These are phyloP conservation scores for Hamamelis virginiana DNA, from an alignment of 164 flowering plant species.

Conservation along the genomic window DNA sequence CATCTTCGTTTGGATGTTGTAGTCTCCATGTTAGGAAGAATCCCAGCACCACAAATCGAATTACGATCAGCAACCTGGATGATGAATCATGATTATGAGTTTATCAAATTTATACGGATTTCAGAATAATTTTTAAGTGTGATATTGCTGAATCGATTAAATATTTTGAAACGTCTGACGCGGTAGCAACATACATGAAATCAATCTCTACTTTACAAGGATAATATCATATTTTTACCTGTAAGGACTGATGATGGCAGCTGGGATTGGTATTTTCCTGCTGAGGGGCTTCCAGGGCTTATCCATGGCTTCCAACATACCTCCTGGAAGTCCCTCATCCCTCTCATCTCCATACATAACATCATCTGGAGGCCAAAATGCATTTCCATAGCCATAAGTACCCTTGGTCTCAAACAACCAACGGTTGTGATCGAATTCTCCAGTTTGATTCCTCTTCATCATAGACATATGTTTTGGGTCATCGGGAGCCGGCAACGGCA, in stretches of 20 bases:
- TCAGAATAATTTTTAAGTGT: too few relatives aligned
- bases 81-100: not conserved
- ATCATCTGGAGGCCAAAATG: conserved; percentile 61
- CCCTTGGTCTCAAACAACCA: conserved; percentile 85
- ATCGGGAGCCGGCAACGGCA: conserved; percentile 48
- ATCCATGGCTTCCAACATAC: conserved; percentile 46
- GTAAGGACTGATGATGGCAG: conserved; percentile 74
- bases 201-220: too few relatives aligned
- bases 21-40: conserved; percentile 75
- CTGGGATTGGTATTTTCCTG: conserved; percentile 51
- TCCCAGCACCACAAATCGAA: conserved; percentile 45
- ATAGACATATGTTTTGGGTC: conserved; percentile 39
- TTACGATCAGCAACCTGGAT: conserved; percentile 46
- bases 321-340: conserved; percentile 29
- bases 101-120: too few relatives aligned
- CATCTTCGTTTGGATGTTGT: conserved; percentile 55
- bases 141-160: too few relatives aligned
- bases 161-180: too few relatives aligned
- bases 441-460: conserved; percentile 63
- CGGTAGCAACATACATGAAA: too few relatives aligned
- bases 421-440: conserved; percentile 75
- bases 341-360: conserved; percentile 39
- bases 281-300: conserved; percentile 90
- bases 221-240: conserved; percentile 33
- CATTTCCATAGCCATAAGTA: conserved; percentile 79